phyloP scores from a whole-genome alignment of 345 rosid species.

The Aquilaria yunnanensis region DNA sequence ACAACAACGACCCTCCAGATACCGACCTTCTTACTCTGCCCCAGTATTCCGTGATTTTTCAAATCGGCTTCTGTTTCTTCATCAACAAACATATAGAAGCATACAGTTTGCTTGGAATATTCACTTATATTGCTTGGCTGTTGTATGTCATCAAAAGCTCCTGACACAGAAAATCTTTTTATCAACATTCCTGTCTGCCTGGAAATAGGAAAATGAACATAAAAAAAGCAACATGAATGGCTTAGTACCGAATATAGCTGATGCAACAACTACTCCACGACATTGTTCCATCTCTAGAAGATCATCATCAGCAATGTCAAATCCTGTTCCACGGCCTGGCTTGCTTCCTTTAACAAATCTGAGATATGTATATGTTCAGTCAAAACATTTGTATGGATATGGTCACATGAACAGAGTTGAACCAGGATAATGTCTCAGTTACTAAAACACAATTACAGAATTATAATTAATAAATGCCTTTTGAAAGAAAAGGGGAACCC shows the following conservation, averaged over 20 bases:
- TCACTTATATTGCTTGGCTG: constrained; percentile 82
- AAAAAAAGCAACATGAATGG: constrained; percentile 7
- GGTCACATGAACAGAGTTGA: background rate
- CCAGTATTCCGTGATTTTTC: constrained; percentile 51
- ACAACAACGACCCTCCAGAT: constrained; percentile 89
- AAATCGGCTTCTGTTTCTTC: constrained; percentile 86
- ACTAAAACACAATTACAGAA: too few species aligned
- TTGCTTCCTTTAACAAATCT: constrained; percentile 88
- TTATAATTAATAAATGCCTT: too few species aligned
- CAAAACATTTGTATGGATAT: constrained; percentile 4
- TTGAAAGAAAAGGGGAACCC: constrained; percentile 16
- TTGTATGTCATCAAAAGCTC: constrained; percentile 87
- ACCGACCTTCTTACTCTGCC: constrained; percentile 54
- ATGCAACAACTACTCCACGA: constrained; percentile 82
- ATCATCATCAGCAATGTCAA: constrained; percentile 76
- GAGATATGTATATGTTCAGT: constrained; percentile 8
- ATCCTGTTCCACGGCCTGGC: constrained; percentile 83
- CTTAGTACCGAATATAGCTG: constrained; percentile 89
- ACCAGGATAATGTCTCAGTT: background rate
- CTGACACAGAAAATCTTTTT: constrained; percentile 31
- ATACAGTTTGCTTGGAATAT: constrained; percentile 62
- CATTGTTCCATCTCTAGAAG: constrained; percentile 89
- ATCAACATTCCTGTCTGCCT: constrained; percentile 15
- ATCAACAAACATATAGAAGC: constrained; percentile 95
- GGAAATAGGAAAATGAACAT: constrained; percentile 4